These are phyloP conservation scores for Kazachstania viticola DNA, from an alignment of 805 yeast species.

Conservation along the genomic window DNA sequence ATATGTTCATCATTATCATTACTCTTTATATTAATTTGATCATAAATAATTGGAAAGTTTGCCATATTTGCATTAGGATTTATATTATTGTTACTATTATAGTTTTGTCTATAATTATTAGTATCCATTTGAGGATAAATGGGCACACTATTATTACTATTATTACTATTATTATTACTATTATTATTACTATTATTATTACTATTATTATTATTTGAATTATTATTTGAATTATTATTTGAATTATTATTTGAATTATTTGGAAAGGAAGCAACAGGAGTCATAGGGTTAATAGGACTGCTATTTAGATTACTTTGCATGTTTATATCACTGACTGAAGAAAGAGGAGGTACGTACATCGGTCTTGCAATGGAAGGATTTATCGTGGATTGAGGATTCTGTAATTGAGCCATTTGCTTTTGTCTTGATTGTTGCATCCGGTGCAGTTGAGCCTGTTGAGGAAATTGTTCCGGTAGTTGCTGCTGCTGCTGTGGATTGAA, in stretches of 20 bases:
- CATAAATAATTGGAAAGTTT: no score
- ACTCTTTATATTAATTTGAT: no score
- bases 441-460: not conserved
- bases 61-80: not conserved
- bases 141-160: not conserved
- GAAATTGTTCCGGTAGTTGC: not conserved
- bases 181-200: not conserved
- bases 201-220: not conserved
- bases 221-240: no score
- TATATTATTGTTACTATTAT: not conserved
- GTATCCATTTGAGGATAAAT: not conserved
- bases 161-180: not conserved
- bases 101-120: not conserved
- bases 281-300: no score
- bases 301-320: no score
- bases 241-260: no score
- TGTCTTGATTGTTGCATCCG: conserved; percentile 1
- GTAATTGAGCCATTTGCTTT: not conserved
- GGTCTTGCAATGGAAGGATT: no score
- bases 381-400: conserved; percentile 1
- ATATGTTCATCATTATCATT: no score
- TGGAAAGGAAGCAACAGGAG: no score
- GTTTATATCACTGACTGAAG: no score
- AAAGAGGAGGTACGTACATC: no score
- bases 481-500: not conserved